A percentile compares a stretch with the other conserved stretches of the same genome.
phyloP scores from a whole-genome alignment of 306 rosid species.

The Luffa aegyptiaca region DNA sequence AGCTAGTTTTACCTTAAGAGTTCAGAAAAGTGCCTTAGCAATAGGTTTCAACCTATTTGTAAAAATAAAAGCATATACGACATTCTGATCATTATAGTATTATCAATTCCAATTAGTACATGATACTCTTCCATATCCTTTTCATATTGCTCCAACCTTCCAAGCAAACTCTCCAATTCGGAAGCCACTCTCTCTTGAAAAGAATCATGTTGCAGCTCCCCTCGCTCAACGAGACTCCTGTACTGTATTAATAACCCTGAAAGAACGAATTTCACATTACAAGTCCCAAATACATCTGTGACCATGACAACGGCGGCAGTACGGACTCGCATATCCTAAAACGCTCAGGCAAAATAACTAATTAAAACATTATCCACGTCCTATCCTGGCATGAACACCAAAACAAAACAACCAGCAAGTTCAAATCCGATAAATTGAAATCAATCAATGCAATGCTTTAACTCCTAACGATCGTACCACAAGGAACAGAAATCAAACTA shows the following conservation, averaged over 20 bases:
- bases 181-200: conserved; percentile 70
- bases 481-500: not conserved
- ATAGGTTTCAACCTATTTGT: not conserved
- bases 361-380: not conserved
- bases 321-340: not conserved
- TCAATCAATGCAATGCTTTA: not conserved
- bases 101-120: conserved; percentile 23
- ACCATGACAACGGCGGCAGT: not conserved
- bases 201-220: conserved; percentile 78
- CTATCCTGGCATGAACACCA: not conserved
- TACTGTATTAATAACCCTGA: conserved; percentile 65
- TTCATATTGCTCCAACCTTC: conserved; percentile 84
- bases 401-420: not conserved
- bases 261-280: not conserved
- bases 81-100: not conserved
- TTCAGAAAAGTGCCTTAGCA: not conserved
- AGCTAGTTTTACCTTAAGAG: conserved; percentile 45
- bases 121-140: conserved; percentile 79
- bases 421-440: not conserved
- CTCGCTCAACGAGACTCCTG: conserved; percentile 51
- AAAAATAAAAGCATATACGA: not conserved
- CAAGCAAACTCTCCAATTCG: conserved; percentile 60
- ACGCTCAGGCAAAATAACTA: not conserved
- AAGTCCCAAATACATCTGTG: not conserved
- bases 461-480: not conserved